phyloP scores from a whole-genome alignment of 202 grass and related monocot species.

The Musa balbisiana region DNA sequence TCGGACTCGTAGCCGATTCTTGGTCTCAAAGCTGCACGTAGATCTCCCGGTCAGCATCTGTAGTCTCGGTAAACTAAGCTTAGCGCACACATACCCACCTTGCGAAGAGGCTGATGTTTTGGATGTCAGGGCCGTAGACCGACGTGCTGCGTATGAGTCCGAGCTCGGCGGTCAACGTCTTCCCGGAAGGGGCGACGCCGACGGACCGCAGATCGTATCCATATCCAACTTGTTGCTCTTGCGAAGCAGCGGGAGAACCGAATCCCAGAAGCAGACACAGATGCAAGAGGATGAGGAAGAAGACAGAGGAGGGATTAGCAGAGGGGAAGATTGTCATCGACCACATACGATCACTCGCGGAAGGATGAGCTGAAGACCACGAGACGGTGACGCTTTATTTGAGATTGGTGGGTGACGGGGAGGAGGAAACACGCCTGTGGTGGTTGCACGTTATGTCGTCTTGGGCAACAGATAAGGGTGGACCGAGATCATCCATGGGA shows the following conservation, averaged over 20 bases:
- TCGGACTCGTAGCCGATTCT: slow-evolving; percentile 54
- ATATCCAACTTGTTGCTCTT: neutral
- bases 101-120: slow-evolving; percentile 41
- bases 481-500: too few species aligned
- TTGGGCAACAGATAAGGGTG: too few species aligned
- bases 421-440: too few species aligned
- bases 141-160: slow-evolving; percentile 21
- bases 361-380: too few species aligned
- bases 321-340: neutral
- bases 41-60: too few species aligned
- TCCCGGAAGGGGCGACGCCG: neutral
- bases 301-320: neutral
- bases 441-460: too few species aligned
- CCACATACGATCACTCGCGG: neutral
- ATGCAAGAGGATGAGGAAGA: slow-evolving; percentile 2
- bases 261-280: neutral
- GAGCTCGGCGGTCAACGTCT: slow-evolving; percentile 38
- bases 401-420: too few species aligned
- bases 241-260: neutral
- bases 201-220: slow-evolving; percentile 44
- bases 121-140: slow-evolving; percentile 36
- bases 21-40: slow-evolving; percentile 44
- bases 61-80: neutral
- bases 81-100: slow-evolving; percentile 31
- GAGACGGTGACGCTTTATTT: too few species aligned